Base-by-base conservation (phyloP, 1,284 basidiomycete genomes). In the Cryptococcus sp. region DNA sequence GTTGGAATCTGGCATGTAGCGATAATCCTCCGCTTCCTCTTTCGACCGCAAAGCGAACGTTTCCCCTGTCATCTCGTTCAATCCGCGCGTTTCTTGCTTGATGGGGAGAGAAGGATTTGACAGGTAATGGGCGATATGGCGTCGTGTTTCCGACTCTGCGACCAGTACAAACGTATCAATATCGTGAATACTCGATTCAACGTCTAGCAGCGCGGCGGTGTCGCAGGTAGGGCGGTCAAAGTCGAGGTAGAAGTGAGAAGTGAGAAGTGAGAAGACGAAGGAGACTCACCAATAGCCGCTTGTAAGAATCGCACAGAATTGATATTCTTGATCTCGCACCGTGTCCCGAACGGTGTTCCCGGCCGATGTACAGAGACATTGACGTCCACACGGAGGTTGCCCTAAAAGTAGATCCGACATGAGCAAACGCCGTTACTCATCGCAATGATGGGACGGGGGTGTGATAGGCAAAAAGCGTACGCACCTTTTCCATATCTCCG, bases 1-100 rank as follows among this genome's bases (percentile, higher is more conserved):
- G 72, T 99, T 98, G 0, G 92, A 88, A 74, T 99, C 96, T 0
- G 96, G 96, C 92, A 99, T 94, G 80, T 97, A 99, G 7, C 95
- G 84, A 76, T 99, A 99, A 74, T 99, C 95, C 5, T 90, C 90
- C 0, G 92, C 89, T 69, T 93, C 90, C 71, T 97, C 95, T 77
- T 99, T 99, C 48, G 85, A 87, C 45, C 96, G 84, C 58, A 98
- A 78, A 20, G 82, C 82, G 78, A 86, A 94, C 0, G 96, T 99
- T 70, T 88, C 84, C 13, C 88, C 88, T 2, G 82, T 86, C 54
- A 87, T 80, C 74, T 94, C 91, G 75, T 98, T 86, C 71, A 94
- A 93, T 0, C 92, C 92, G 27, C 93, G 85, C 1, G 96, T 99
- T 78, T 98, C 92, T 77, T 95, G 93, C 15, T 81, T 22, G 2